phyloP scores from a whole-genome alignment of 169 alveolate genomes.

The Eimeria necatrix region DNA sequence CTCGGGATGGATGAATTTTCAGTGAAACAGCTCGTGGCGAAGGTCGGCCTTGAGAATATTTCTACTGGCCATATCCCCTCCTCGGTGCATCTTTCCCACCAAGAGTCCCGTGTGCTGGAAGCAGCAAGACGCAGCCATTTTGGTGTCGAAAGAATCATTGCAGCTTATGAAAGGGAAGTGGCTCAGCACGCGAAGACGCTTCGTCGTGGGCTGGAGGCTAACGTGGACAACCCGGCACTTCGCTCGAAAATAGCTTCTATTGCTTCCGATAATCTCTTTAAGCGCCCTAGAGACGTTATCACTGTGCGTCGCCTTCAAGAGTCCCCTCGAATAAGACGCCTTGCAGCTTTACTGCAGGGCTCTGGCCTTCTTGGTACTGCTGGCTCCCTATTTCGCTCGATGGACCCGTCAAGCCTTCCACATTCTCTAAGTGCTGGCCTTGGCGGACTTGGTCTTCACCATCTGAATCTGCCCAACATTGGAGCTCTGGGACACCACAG shows the following conservation, averaged over 20 bases:
- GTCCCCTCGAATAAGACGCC: background rate
- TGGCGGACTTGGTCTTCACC: conserved; percentile 64
- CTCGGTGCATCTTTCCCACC: background rate
- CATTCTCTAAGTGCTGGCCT: conserved; percentile 57
- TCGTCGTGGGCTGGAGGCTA: background rate
- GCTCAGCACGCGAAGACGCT: conserved; percentile 53
- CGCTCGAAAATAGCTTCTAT: background rate
- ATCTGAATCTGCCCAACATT: conserved; percentile 26
- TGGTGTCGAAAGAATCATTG: conserved; percentile 28
- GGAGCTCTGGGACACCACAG: conserved; percentile 21
- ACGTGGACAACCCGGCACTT: conserved; percentile 4
- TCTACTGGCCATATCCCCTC: conserved; percentile 25
- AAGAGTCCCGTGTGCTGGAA: conserved; percentile 53
- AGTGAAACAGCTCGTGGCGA: conserved; percentile 52
- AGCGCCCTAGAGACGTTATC: background rate
- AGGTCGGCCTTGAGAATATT: conserved; percentile 53
- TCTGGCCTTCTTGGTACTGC: conserved; percentile 41
- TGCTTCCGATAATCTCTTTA: conserved; percentile 42
- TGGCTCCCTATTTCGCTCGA: conserved; percentile 29
- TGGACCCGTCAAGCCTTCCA: conserved; percentile 37
- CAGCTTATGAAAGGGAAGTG: conserved; percentile 43
- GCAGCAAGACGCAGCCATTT: conserved; percentile 51
- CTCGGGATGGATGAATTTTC: conserved; percentile 57
- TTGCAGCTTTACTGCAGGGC: conserved; percentile 36
- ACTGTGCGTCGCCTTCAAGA: conserved; percentile 53